These are phyloP conservation scores for Voacanga thouarsii DNA, from an alignment of 257 asterid species.

Conservation along the genomic window DNA sequence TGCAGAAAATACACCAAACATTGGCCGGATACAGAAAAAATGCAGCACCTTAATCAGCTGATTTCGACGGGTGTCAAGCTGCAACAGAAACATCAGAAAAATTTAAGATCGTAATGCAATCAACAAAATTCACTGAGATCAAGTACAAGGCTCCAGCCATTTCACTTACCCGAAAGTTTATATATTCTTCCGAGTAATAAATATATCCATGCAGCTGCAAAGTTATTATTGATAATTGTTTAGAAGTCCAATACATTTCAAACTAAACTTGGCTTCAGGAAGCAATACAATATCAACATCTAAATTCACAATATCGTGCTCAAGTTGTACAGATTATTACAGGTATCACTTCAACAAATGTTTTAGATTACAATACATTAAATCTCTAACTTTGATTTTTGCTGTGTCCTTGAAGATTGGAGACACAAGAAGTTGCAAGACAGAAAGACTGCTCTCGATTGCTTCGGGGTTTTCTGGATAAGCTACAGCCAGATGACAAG, in stretches of 20 bases:
- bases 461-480: neutral
- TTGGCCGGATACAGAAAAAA: too few relatives aligned
- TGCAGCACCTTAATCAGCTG: slow-evolving; percentile 82
- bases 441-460: neutral
- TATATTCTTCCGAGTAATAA: slow-evolving; percentile 91
- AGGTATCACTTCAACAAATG: neutral
- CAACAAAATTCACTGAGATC: slow-evolving; percentile 1
- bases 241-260: neutral
- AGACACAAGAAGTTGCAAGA: too few relatives aligned
- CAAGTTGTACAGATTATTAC: neutral
- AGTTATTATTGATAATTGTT: slow-evolving; percentile 4
- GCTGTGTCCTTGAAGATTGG: too few relatives aligned
- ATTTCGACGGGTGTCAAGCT: slow-evolving; percentile 94
- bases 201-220: slow-evolving; percentile 84
- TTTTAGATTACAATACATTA: too few relatives aligned
- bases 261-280: neutral
- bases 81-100: slow-evolving; percentile 21
- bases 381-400: too few relatives aligned
- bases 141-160: neutral
- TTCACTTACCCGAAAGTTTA: slow-evolving; percentile 74
- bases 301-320: neutral
- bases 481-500: neutral
- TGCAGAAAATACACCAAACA: neutral
- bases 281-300: neutral
- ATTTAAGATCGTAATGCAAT: slow-evolving; percentile 19